Percentiles rank a stretch among this genome's conserved stretches.
phyloP scores from a whole-genome alignment of 441 rosid genomes.

The Aquilaria agallochum region DNA sequence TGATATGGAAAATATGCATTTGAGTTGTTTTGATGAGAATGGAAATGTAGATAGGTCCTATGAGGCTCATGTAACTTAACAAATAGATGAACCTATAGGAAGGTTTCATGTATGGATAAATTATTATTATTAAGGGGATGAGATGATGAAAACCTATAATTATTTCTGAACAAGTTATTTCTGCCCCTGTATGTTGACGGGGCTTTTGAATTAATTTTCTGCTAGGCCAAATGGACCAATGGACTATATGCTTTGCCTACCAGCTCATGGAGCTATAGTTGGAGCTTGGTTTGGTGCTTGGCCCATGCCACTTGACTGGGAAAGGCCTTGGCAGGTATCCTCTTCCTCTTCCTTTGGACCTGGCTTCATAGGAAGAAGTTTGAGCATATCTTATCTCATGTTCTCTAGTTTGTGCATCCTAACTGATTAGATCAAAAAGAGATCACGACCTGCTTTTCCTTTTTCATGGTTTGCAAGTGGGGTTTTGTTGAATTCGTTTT shows the following conservation, averaged over 20 bases:
- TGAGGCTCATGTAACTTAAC: too few relatives aligned
- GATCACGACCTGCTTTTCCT: too few relatives aligned
- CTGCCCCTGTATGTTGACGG: constrained; percentile 3
- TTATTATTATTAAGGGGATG: too few relatives aligned
- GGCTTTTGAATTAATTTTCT: constrained; percentile 16
- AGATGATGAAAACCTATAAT: too few relatives aligned
- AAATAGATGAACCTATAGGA: too few relatives aligned
- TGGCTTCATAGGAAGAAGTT: not conserved
- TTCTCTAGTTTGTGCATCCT: not conserved
- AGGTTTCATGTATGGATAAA: too few relatives aligned
- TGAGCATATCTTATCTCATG: not conserved
- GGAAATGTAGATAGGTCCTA: too few relatives aligned
- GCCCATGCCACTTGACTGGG: constrained; percentile 99
- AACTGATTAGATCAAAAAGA: too few relatives aligned
- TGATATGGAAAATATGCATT: too few relatives aligned
- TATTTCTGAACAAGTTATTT: too few relatives aligned
- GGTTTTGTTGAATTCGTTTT: not conserved
- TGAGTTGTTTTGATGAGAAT: too few relatives aligned
- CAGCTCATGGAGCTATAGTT: constrained; percentile 73
- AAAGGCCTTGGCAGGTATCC: constrained; percentile 86
- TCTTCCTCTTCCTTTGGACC: not conserved
- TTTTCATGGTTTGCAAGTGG: not conserved
- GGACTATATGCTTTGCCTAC: constrained; percentile 60
- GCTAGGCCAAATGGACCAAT: constrained; percentile 39
- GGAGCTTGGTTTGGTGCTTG: constrained; percentile 99